These are phyloP conservation scores for Podosphaera aphanis DNA, from an alignment of 2,329 filamentous ascomycete genomes.

Conservation along the genomic window DNA sequence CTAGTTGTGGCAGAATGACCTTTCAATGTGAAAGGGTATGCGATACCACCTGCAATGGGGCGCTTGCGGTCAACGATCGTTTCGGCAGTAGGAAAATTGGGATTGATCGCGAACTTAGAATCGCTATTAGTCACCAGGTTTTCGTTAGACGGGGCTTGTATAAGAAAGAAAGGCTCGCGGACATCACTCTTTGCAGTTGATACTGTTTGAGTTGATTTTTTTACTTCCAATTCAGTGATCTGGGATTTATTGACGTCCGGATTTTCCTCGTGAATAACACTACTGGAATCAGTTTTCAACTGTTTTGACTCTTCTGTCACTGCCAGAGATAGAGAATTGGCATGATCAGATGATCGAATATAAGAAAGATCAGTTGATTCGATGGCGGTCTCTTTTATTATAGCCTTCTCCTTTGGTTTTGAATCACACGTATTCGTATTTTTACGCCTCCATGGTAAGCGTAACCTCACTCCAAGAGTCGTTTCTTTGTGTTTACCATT, in stretches of 20 bases:
- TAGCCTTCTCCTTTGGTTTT: conserved; percentile 41
- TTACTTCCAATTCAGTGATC: conserved; percentile 16
- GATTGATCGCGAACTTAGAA: conserved; percentile 4
- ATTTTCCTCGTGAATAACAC: conserved; percentile 4
- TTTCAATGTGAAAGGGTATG: conserved; percentile 48
- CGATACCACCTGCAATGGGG: conserved; percentile 43
- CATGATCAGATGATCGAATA: conserved; percentile 14
- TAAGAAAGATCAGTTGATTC: conserved; percentile 18
- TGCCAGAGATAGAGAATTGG: conserved; percentile 14
- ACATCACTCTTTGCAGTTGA: not conserved
- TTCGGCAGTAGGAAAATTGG: conserved; percentile 12
- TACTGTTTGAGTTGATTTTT: conserved; percentile 18
- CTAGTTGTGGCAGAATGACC: conserved; percentile 36
- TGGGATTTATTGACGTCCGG: conserved; percentile 15
- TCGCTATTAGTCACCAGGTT: conserved; percentile 5
- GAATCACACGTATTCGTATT: conserved; percentile 21
- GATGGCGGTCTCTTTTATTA: conserved; percentile 33
- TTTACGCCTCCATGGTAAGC: conserved; percentile 72
- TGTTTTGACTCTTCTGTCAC: conserved; percentile 22
- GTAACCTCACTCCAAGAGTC: conserved; percentile 45
- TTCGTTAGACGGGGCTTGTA: conserved; percentile 5
- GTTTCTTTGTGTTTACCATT: conserved; percentile 18
- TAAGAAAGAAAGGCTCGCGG: conserved; percentile 4
- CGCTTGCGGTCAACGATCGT: conserved; percentile 29
- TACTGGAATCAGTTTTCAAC: conserved; percentile 7